Base-by-base conservation (phyloP, 306 rosid genomes). In the Fragaria nilgerrensis region DNA sequence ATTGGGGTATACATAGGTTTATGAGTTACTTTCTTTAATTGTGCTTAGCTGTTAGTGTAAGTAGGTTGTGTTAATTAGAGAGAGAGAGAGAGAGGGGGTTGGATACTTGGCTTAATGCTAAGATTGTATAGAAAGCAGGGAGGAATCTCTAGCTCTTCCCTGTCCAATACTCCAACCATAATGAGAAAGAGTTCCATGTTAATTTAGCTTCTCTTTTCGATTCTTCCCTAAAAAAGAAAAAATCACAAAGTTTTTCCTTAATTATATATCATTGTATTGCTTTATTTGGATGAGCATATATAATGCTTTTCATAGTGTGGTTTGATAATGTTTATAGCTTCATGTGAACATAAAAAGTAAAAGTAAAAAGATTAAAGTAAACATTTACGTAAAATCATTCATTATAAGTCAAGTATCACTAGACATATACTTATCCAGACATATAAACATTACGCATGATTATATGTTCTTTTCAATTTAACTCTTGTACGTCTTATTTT, bases 101-200 rank as follows among this genome's bases (percentile, higher is more conserved):
- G 62, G 63, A 27, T 7, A 27, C 50, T 56, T 22, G 63, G 68
- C 15, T 63, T 32, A 15, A 32, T 65, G 41, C 32, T 37, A 39
- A 79, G 58, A 66, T 74, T 78, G 82, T 78, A 59, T 17, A 61
- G 76, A 73, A 81, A 76, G 48, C 12, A 56, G 53, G 55, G 53
- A 69, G 49, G 56, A 78, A 69, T 68, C 79, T 78, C 61, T 43
- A 8, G 45, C 45, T 82, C 68, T 63, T 39, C 48, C 61, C 52
- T 34, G 10, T 29, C 20, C 62, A 23, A 63, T 15, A 63, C 68
- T 63, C 70, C 77, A 27, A 27, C 70, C 77, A 55, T 61, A 15
- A 32, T 32, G 43, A 63, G 68, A 10, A 27, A 37, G 10, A 63
- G 50, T 50, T 65, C 47, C 41, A 29, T 14, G 36, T 32, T 63